phyloP scores from a whole-genome alignment of 2,329 filamentous ascomycete species.

The Pestalotiopsis sp. region DNA sequence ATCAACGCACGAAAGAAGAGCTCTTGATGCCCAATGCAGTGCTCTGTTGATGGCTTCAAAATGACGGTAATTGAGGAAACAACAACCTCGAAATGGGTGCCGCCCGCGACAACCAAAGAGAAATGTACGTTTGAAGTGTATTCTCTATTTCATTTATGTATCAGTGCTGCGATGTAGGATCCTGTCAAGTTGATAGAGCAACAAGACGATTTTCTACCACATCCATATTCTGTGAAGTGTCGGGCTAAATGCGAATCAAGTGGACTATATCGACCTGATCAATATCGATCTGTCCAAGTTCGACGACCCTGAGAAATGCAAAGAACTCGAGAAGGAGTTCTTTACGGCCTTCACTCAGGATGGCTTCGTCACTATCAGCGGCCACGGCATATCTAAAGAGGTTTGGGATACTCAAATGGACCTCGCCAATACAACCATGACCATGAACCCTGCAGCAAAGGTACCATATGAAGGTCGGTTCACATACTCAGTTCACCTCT shows the following conservation, averaged over 20 bases:
- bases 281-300: constrained; percentile 31
- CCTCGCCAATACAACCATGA: constrained; percentile 31
- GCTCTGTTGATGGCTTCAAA: neutral
- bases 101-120: neutral
- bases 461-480: constrained; percentile 27
- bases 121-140: neutral
- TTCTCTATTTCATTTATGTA: neutral
- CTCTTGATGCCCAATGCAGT: neutral
- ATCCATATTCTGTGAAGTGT: neutral
- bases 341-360: constrained; percentile 7
- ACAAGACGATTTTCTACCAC: neutral
- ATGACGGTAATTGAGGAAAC: neutral
- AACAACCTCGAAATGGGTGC: neutral
- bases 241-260: neutral
- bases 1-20: neutral
- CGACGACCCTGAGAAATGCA: constrained; percentile 24
- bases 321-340: constrained; percentile 27
- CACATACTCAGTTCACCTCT: neutral
- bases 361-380: constrained; percentile 28
- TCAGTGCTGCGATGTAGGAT: neutral
- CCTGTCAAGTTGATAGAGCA: neutral
- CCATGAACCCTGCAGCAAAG: constrained; percentile 27
- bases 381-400: constrained; percentile 31
- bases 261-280: constrained; percentile 29
- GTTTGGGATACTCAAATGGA: constrained; percentile 28